Conservation (phyloP, 306 rosid species). For the Purshia tridentata region DNA sequence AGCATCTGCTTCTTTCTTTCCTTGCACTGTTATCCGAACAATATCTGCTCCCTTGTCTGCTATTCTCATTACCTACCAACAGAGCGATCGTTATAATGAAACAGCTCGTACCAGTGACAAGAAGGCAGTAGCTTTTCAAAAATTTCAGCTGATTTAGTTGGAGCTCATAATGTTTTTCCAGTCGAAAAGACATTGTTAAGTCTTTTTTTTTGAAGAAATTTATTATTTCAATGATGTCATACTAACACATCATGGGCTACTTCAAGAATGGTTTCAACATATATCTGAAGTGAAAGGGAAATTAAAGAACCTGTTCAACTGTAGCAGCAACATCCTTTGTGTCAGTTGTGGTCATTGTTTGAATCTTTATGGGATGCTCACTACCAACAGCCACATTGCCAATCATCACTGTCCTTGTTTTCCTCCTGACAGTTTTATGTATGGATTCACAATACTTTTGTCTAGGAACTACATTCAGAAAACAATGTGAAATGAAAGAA, state of each 20-base stretch:
- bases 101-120: conserved; percentile 2
- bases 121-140: neutral
- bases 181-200: neutral
- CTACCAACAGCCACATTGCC: conserved; percentile 88
- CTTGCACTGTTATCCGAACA: conserved; percentile 95
- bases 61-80: conserved; percentile 80
- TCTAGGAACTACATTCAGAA: conserved; percentile 70
- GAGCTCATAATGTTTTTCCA: neutral
- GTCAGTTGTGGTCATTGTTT: conserved; percentile 98
- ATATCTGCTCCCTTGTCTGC: conserved; percentile 94
- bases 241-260: neutral
- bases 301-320: conserved; percentile 76
- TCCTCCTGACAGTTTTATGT: conserved; percentile 82
- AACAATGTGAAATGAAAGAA: conserved; percentile 30
- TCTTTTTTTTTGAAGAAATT: neutral
- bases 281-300: conserved; percentile 19
- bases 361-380: conserved; percentile 94
- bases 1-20: conserved; percentile 98
- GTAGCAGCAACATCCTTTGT: conserved; percentile 91
- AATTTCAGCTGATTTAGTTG: neutral
- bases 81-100: conserved; percentile 24
- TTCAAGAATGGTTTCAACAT: neutral
- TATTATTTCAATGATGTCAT: neutral
- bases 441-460: conserved; percentile 88
- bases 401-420: conserved; percentile 90